These are phyloP conservation scores for Rhododendron simsii DNA, from an alignment of 148 eudicot species.

Conservation along the genomic window DNA sequence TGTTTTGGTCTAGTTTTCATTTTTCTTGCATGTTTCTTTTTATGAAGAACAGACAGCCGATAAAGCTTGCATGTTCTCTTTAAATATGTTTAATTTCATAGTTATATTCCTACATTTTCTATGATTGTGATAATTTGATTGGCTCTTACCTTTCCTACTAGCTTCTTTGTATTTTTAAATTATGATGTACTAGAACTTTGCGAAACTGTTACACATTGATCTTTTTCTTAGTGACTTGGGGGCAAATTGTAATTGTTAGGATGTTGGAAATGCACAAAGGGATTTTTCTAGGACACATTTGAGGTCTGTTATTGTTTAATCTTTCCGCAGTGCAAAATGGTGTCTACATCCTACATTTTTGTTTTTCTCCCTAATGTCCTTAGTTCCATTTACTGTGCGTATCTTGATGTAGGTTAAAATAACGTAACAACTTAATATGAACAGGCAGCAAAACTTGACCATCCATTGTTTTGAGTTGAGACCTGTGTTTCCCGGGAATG, in stretches of 20 bases:
- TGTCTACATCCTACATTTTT: background rate
- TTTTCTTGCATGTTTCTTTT: background rate
- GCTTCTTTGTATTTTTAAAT: background rate
- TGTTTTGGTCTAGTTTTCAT: background rate
- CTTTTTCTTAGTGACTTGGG: background rate
- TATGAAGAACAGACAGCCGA: background rate
- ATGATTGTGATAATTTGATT: background rate
- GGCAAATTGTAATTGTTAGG: background rate
- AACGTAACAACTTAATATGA: background rate
- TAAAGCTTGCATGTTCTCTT: background rate
- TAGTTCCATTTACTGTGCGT: background rate
- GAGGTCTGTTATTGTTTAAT: background rate
- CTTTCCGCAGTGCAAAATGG: background rate
- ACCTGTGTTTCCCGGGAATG: background rate
- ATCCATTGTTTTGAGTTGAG: background rate
- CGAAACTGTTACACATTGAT: background rate
- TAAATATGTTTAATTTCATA: background rate
- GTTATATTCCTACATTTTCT: background rate
- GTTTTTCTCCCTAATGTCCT: background rate
- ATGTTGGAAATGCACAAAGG: background rate
- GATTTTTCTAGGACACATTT: background rate
- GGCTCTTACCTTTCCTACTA: background rate
- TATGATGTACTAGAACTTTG: background rate
- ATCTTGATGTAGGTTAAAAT: background rate
- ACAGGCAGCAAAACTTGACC: background rate